phyloP scores from a whole-genome alignment of 805 yeast genomes.

The Suhomyces faveliae region DNA sequence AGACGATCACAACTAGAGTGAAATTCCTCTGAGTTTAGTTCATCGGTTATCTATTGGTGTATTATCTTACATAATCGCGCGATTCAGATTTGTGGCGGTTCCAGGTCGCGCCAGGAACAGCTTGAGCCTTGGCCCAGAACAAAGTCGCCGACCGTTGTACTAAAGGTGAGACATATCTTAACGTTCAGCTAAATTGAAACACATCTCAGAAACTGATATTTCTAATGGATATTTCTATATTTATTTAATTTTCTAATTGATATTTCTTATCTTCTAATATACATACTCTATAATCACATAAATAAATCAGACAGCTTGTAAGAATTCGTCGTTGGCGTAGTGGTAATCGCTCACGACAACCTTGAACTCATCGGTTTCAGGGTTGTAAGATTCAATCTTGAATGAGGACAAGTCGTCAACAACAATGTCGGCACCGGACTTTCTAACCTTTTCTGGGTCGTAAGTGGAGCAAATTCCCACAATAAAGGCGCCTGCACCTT shows the following conservation, averaged over 20 bases:
- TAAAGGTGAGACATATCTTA: too few relatives aligned
- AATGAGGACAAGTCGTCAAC: slow-evolving; percentile 69
- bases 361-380: slow-evolving; percentile 36
- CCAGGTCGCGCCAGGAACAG: neutral
- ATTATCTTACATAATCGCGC: neutral
- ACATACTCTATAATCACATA: slow-evolving; percentile 10
- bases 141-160: neutral
- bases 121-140: neutral
- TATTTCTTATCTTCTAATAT: slow-evolving; percentile 6
- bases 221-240: neutral
- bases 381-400: slow-evolving; percentile 52
- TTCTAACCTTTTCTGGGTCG: slow-evolving; percentile 63
- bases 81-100: too few relatives aligned
- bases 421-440: slow-evolving; percentile 79
- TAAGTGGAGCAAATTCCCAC: slow-evolving; percentile 84
- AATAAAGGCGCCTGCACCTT: slow-evolving; percentile 77
- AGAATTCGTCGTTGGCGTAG: slow-evolving; percentile 42
- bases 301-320: slow-evolving; percentile 17
- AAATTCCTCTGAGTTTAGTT: too few relatives aligned
- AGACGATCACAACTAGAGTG: too few relatives aligned
- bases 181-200: too few relatives aligned
- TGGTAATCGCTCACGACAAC: slow-evolving; percentile 41
- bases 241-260: neutral
- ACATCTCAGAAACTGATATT: too few relatives aligned
- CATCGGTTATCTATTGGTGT: too few relatives aligned